These are phyloP conservation scores for Cyclaneusma minus DNA, from an alignment of 2,329 filamentous ascomycete species.

Conservation along the genomic window DNA sequence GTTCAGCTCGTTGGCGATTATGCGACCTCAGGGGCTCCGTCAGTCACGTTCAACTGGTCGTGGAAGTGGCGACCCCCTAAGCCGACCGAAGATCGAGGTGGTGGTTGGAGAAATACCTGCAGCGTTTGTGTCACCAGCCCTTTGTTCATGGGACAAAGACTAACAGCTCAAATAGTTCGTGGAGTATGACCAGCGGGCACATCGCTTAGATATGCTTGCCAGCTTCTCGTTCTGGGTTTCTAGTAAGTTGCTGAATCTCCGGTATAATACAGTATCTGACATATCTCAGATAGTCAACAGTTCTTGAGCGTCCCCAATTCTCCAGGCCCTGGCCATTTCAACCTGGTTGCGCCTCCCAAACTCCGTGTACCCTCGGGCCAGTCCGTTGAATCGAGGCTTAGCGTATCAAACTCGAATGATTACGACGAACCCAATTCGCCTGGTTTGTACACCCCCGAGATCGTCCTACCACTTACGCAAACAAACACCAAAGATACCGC, in stretches of 20 bases:
- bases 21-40: slow-evolving; percentile 65
- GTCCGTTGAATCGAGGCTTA: slow-evolving; percentile 71
- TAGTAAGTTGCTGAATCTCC: slow-evolving; percentile 33
- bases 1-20: slow-evolving; percentile 92
- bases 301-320: slow-evolving; percentile 43
- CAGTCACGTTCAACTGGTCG: slow-evolving; percentile 82
- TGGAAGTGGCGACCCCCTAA: slow-evolving; percentile 97
- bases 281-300: slow-evolving; percentile 11
- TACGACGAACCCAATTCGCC: slow-evolving; percentile 44
- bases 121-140: slow-evolving; percentile 39
- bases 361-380: slow-evolving; percentile 75
- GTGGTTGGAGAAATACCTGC: slow-evolving; percentile 91
- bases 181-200: slow-evolving; percentile 88
- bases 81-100: slow-evolving; percentile 61
- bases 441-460: slow-evolving; percentile 23
- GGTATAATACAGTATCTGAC: slow-evolving; percentile 13
- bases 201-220: slow-evolving; percentile 74
- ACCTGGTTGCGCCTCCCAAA: slow-evolving; percentile 57
- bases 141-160: too few species aligned
- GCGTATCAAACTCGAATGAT: slow-evolving; percentile 42
- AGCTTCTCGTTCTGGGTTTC: slow-evolving; percentile 94
- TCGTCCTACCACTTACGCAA: slow-evolving; percentile 11
- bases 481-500: slow-evolving; percentile 13
- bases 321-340: slow-evolving; percentile 51
- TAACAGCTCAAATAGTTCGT: slow-evolving; percentile 52